These are phyloP conservation scores for Rhizophagus clarus DNA, from an alignment of 192 early-diverging fungal species.

Conservation along the genomic window DNA sequence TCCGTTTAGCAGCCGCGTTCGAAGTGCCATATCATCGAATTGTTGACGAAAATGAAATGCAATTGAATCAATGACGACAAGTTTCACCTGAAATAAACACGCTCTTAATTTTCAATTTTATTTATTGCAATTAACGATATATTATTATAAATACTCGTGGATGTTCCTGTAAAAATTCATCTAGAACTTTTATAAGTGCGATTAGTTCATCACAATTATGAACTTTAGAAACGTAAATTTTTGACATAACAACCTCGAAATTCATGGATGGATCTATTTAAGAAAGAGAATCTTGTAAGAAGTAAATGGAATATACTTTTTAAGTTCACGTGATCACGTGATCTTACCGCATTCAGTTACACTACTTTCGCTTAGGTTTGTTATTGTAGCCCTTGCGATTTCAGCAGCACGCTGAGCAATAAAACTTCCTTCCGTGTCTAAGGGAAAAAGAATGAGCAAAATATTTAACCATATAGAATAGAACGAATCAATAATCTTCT, in stretches of 20 bases:
- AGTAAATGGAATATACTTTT: too few relatives aligned
- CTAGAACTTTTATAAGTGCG: conserved; percentile 21
- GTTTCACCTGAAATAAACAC: conserved; percentile 18
- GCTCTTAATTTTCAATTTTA: background rate
- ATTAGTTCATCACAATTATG: conserved; percentile 24
- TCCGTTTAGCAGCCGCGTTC: conserved; percentile 20
- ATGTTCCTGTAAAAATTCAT: conserved; percentile 31
- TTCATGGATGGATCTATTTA: conserved; percentile 4
- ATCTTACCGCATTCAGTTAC: background rate
- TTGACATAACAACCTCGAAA: conserved; percentile 19
- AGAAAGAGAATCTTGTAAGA: too few relatives aligned
- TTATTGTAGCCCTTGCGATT: conserved; percentile 10
- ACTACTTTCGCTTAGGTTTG: background rate
- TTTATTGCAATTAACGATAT: background rate
- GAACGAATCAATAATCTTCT: background rate
- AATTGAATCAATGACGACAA: conserved; percentile 32
- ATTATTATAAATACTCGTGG: background rate
- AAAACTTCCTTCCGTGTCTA: conserved; percentile 34
- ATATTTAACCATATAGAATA: too few relatives aligned
- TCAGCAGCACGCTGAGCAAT: conserved; percentile 20
- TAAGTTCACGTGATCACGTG: background rate
- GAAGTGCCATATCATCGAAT: conserved; percentile 18
- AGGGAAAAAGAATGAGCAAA: background rate
- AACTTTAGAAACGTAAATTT: conserved; percentile 19
- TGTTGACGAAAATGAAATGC: conserved; percentile 25